A percentile compares a stretch with the other conserved stretches of the same genome.
These are phyloP conservation scores for Mucor indicus DNA, from an alignment of 371 early-diverging fungal species.

Conservation along the genomic window DNA sequence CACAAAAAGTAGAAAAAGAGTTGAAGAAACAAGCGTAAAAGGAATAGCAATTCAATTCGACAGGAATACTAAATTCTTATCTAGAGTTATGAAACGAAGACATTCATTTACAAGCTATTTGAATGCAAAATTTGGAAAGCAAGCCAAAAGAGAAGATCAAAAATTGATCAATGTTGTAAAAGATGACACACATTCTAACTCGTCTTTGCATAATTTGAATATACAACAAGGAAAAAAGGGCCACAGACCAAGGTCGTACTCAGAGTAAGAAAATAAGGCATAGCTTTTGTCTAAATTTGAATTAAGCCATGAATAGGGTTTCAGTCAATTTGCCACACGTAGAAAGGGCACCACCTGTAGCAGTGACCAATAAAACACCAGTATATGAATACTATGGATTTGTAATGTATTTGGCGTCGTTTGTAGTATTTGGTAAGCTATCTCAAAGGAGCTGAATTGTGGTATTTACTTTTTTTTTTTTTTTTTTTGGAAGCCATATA, in stretches of 20 bases:
- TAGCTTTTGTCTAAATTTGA: not conserved
- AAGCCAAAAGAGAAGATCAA: conserved; percentile 2
- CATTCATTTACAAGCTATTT: conserved; percentile 48
- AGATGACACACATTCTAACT: not conserved
- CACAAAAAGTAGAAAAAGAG: not conserved
- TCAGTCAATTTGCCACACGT: conserved; percentile 26
- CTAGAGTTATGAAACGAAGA: conserved; percentile 24
- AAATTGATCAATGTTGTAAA: not conserved
- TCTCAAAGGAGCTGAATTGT: not conserved
- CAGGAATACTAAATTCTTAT: not conserved
- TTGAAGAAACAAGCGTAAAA: not conserved
- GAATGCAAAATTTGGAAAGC: conserved; percentile 26
- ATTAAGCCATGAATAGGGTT: conserved; percentile 19
- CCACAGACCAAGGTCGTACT: conserved; percentile 46
- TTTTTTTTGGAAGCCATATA: conserved; percentile 42
- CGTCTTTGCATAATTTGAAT: no score
- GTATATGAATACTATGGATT: conserved; percentile 85
- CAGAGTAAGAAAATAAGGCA: conserved; percentile 33
- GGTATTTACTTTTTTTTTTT: not conserved
- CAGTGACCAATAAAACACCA: conserved; percentile 63
- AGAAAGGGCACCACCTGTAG: conserved; percentile 48
- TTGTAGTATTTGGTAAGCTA: conserved; percentile 59
- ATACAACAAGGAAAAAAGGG: conserved; percentile 22
- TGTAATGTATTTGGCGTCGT: conserved; percentile 78
- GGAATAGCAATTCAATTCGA: not conserved